These are phyloP conservation scores for Ceratocystiopsis sp. DNA, from an alignment of 2,329 filamentous ascomycete species.

Conservation along the genomic window DNA sequence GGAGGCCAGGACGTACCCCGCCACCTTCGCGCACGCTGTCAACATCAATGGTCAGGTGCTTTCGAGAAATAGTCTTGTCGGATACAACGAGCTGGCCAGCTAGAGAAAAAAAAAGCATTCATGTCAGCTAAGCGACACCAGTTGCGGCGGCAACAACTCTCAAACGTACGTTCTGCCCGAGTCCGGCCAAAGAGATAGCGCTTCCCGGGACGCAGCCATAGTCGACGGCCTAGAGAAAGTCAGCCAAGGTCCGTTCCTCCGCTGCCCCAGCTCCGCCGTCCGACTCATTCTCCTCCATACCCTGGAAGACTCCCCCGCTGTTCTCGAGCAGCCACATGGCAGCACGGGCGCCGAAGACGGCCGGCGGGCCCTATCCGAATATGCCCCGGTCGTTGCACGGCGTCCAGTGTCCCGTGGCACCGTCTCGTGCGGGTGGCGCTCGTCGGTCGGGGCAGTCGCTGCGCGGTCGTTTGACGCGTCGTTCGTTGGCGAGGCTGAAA, in stretches of 20 bases:
- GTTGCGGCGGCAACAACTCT: too few species aligned
- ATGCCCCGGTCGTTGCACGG: too few species aligned
- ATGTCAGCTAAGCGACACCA: not conserved
- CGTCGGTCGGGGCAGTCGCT: too few species aligned
- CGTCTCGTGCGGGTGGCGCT: too few species aligned
- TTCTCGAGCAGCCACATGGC: slow-evolving; percentile 50
- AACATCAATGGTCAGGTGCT: slow-evolving; percentile 69
- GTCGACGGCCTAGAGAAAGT: slow-evolving; percentile 37
- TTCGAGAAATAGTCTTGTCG: slow-evolving; percentile 71
- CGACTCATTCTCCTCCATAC: slow-evolving; percentile 10
- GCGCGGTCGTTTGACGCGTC: too few species aligned
- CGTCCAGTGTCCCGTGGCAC: too few species aligned
- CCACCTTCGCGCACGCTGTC: slow-evolving; percentile 40
- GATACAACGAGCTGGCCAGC: slow-evolving; percentile 53
- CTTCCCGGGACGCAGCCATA: slow-evolving; percentile 78
- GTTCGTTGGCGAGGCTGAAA: too few species aligned
- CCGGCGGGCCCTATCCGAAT: too few species aligned
- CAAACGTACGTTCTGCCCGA: slow-evolving; percentile 14
- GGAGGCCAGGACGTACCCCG: too few species aligned
- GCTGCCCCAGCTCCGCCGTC: too few species aligned
- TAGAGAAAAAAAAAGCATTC: slow-evolving; percentile 15
- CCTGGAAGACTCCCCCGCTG: slow-evolving; percentile 34
- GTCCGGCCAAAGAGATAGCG: slow-evolving; percentile 75
- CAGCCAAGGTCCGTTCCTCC: too few species aligned
- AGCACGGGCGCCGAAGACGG: too few species aligned